Conservation (phyloP, 495 filamentous ascomycete species). For the Penicillium malachiteum region DNA sequence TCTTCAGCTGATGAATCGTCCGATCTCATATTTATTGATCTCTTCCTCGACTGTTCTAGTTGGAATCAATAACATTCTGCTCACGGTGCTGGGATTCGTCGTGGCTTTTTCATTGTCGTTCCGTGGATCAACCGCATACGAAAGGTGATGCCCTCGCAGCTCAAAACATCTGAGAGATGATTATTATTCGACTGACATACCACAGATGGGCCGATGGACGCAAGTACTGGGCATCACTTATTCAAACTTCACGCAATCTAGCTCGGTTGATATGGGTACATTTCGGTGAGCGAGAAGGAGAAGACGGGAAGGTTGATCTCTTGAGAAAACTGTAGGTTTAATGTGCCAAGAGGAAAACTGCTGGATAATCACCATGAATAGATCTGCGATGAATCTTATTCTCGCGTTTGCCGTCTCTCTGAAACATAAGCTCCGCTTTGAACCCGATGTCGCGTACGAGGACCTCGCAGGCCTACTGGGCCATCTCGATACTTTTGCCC, state of each 20-base stretch:
- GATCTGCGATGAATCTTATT: conserved; percentile 76
- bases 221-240: conserved; percentile 74
- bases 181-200: background rate
- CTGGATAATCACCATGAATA: conserved; percentile 22
- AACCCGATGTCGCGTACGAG: conserved; percentile 75
- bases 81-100: conserved; percentile 88
- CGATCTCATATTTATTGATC: background rate
- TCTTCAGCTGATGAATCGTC: background rate
- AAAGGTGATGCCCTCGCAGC: conserved; percentile 47
- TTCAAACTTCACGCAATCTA: conserved; percentile 69
- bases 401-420: conserved; percentile 73
- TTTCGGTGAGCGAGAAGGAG: conserved; percentile 61
- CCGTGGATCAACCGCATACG: conserved; percentile 81
- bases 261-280: conserved; percentile 81
- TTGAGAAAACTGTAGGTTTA: conserved; percentile 61
- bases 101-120: conserved; percentile 82
- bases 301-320: conserved; percentile 63
- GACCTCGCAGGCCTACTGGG: conserved; percentile 52
- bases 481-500: conserved; percentile 59
- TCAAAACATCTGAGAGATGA: background rate
- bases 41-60: conserved; percentile 22
- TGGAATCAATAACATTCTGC: conserved; percentile 65
- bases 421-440: conserved; percentile 86
- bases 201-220: conserved; percentile 66
- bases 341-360: too few relatives aligned